Base-by-base conservation (phyloP, 257 asterid species). In the Asclepias syriaca region DNA sequence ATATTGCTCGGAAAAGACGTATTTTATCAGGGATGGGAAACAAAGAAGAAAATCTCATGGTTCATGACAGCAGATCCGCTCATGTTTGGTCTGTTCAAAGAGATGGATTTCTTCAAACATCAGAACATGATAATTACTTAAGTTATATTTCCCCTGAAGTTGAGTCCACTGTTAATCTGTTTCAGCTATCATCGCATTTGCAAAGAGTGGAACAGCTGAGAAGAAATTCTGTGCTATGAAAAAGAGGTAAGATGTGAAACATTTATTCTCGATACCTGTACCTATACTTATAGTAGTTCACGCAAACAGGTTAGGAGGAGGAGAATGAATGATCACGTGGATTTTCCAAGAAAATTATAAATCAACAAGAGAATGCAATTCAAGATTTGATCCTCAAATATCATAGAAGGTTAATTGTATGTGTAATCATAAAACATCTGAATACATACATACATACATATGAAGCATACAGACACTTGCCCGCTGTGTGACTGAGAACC, bases 161-260 rank as follows among this genome's bases (percentile, higher is more conserved):
- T 19, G 78, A 74, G 0, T 43, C 79, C 59, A 81, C 89, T 0
- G 83, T 89, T 8, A 72, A 78, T 84, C 73, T 87, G 84, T 73
- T 78, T 24, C 89, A 89, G 58, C 64, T 89, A 73, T 89, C 93
- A 1, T 75, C 87, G 14, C 89, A 83, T 80, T 81, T 89, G 72
- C 87, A 81, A 65, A 82, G 94, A 68, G 87, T 89, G 16, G 90
- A 85, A 73, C 80, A 83, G 71, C 87, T 80, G 87, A 87, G 80
- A 71, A 60, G 80, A 71, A 60, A 77, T 34, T 75, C 71, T 43
- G 69, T 71, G 3, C 79, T 79, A 79, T 84, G 76, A 84, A 13
- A 46, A 66, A 39, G 61, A 29, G 54, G 51, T 39, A 34, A 74
- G 68, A 45, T 56, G 49, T 54, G 40, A 58, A 67, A 70, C 71